Evolutionary conservation across 208 protist genomes (phyloP).

Genomic region (Leishmania amazonensis): DNA sequence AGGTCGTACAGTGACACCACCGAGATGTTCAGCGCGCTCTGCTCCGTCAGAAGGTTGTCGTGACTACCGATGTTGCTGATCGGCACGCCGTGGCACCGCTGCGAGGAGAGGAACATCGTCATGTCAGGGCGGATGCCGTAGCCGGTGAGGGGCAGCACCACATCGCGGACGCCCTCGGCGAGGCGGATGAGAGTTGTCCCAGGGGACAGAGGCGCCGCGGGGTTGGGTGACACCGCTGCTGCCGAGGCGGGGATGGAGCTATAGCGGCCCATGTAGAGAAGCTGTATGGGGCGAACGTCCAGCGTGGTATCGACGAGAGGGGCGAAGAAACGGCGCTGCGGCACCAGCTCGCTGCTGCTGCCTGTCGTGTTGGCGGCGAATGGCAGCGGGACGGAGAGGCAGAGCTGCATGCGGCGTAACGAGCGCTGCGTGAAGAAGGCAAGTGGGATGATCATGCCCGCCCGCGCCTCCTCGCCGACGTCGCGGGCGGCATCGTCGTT

Average conservation of each 20-base stretch:
- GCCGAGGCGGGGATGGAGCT: constrained; percentile 24
- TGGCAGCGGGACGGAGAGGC: constrained; percentile 67
- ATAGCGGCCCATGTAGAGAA: constrained; percentile 66
- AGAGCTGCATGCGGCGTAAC: constrained; percentile 60
- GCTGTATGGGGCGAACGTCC: constrained; percentile 44
- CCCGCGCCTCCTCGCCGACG: constrained; percentile 4
- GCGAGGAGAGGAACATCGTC: constrained; percentile 49
- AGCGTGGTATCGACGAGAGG: constrained; percentile 36
- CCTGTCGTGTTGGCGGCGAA: constrained; percentile 26
- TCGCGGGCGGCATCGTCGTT: background rate
- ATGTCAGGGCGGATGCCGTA: constrained; percentile 69
- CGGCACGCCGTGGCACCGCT: constrained; percentile 37
- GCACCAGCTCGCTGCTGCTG: constrained; percentile 7
- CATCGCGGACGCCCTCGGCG: constrained; percentile 49
- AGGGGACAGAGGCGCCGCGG: background rate
- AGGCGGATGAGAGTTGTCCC: constrained; percentile 42
- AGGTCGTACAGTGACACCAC: constrained; percentile 65
- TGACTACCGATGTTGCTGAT: background rate
- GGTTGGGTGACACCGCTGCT: background rate
- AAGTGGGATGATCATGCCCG: constrained; percentile 51
- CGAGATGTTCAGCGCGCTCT: constrained; percentile 63
- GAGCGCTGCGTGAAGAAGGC: constrained; percentile 53
- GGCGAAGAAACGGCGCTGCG: constrained; percentile 31
- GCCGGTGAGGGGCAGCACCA: constrained; percentile 63
- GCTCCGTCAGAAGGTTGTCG: constrained; percentile 25